These are phyloP conservation scores for Anethum foeniculum DNA, from an alignment of 140 eudicot genomes.

Conservation along the genomic window DNA sequence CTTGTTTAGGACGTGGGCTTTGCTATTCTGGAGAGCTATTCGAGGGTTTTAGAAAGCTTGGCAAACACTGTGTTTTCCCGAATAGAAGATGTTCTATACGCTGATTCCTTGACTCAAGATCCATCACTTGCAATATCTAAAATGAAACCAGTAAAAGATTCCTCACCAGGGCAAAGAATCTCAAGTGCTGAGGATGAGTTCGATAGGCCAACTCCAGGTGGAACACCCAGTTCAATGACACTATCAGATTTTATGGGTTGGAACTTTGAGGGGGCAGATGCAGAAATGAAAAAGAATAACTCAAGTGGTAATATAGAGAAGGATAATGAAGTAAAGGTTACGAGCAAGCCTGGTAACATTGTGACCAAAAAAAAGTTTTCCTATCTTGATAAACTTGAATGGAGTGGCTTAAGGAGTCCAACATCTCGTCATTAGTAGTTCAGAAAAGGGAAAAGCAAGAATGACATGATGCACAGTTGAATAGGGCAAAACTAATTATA, in stretches of 20 bases:
- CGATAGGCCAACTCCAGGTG: slow-evolving; percentile 21
- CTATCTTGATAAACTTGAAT: slow-evolving; percentile 53
- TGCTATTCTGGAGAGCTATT: slow-evolving; percentile 9
- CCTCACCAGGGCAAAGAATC: not conserved
- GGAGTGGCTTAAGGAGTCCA: slow-evolving; percentile 54
- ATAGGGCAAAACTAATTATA: too few species aligned
- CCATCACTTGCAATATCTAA: slow-evolving; percentile 22
- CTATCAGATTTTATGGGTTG: slow-evolving; percentile 60
- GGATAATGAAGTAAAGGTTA: slow-evolving; percentile 25
- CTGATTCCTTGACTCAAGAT: slow-evolving; percentile 10
- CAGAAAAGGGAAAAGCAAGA: too few species aligned
- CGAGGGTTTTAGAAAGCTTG: slow-evolving; percentile 9
- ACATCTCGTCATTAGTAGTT: slow-evolving; percentile 20
- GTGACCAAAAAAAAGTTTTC: slow-evolving; percentile 34
- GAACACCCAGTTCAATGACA: slow-evolving; percentile 51
- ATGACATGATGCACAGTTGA: too few species aligned
- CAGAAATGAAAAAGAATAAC: slow-evolving; percentile 7
- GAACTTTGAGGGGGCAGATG: slow-evolving; percentile 43
- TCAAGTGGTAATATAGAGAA: slow-evolving; percentile 8
- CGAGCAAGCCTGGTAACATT: slow-evolving; percentile 26
- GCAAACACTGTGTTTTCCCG: slow-evolving; percentile 7
- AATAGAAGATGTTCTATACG: slow-evolving; percentile 10
- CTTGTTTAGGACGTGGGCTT: slow-evolving; percentile 8
- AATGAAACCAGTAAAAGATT: slow-evolving; percentile 16
- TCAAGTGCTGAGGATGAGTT: slow-evolving; percentile 15